These are phyloP conservation scores for Eucalyptus paniculata DNA, from an alignment of 345 rosid genomes.

Conservation along the genomic window DNA sequence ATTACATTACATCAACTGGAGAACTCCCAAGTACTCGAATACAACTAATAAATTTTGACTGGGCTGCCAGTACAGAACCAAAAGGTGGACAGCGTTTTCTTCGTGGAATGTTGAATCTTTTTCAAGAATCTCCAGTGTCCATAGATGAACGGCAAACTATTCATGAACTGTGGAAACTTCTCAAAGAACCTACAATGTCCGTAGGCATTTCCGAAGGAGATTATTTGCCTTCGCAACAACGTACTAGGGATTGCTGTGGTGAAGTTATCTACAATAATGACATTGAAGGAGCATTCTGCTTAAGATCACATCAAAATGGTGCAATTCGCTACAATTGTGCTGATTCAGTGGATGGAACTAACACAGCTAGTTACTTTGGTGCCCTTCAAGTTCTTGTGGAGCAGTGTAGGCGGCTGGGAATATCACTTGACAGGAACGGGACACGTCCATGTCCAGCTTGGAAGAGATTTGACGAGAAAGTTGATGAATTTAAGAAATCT, in stretches of 20 bases:
- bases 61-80: slow-evolving; percentile 72
- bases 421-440: slow-evolving; percentile 92
- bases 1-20: slow-evolving; percentile 53
- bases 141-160: slow-evolving; percentile 16
- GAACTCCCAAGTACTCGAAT: slow-evolving; percentile 63
- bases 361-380: slow-evolving; percentile 95
- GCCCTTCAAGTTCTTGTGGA: slow-evolving; percentile 92
- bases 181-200: slow-evolving; percentile 56
- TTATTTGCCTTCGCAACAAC: slow-evolving; percentile 65
- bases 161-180: slow-evolving; percentile 80
- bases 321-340: slow-evolving; percentile 95
- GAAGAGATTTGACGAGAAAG: slow-evolving; percentile 91
- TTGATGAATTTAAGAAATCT: slow-evolving; percentile 80
- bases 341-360: slow-evolving; percentile 94
- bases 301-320: slow-evolving; percentile 92
- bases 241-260: slow-evolving; percentile 81
- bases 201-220: slow-evolving; percentile 89
- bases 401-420: slow-evolving; percentile 77
- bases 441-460: slow-evolving; percentile 96
- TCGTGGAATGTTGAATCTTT: no score
- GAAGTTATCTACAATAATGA: slow-evolving; percentile 68
- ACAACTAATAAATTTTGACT: slow-evolving; percentile 71
- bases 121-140: no score
- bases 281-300: slow-evolving; percentile 78
- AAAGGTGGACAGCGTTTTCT: slow-evolving; percentile 53